Evolutionary conservation across 805 yeast species (phyloP), one percentile per base, ranked within the genome.

Genomic region (Starmerella cellae): DNA sequence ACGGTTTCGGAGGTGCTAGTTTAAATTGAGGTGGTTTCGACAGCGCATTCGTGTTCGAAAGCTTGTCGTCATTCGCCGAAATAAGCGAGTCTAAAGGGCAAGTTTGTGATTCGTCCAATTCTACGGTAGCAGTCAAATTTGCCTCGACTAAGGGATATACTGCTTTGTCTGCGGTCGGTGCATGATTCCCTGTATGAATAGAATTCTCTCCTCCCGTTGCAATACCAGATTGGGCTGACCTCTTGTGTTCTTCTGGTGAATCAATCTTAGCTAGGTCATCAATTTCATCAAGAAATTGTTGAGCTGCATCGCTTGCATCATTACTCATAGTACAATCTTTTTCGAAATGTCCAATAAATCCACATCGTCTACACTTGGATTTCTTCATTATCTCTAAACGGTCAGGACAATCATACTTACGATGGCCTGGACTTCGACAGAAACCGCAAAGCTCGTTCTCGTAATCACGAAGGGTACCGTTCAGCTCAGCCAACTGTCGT

Each of bases 381-480:
- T 57, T 71, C 43, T 65, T 73, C 39, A 71, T 69, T 67, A 60
- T 74, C 26, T 62, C 67, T 43, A 66, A 67, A 44, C 67, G 52
- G 30, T 60, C 53, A 44, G 75, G 94, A 68, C 98, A 91, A 61
- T 88, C 97, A 44, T 83, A 68, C 1, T 94, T 87, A 48, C 76
- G 75, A 62, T 88, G 98, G 1, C 97, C 98, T 17, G 73, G 66
- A 43, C 72, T 72, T 1, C 93, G 82, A 63, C 88, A 81, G 35
- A 64, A 64, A 14, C 71, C 65, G 58, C 88, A 80, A 1, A 75
- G 70, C 44, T 75, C 67, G 44, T 69, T 74, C 38, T 72, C 77
- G 50, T 79, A 88, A 54, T 82, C 94, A 42, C 97, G 71, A 37
- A 85, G 67, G 0, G 98, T 91, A 61, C 99, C 99, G 63, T 91